Conservation (phyloP, 768 basidiomycete species). For the Psilocybe cyanescens region DNA sequence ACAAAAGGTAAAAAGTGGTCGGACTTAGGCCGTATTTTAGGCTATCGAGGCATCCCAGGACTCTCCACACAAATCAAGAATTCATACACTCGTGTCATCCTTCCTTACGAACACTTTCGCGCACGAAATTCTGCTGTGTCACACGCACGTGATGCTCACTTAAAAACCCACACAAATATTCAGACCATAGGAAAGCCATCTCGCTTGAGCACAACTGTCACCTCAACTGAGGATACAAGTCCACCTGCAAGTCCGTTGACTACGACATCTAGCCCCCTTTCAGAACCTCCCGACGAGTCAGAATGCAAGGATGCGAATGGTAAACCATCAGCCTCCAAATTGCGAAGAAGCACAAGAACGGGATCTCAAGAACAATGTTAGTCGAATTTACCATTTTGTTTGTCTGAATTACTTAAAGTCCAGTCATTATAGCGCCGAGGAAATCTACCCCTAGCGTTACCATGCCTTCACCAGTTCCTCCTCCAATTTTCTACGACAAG, state of each 20-base stretch:
- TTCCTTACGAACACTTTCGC: constrained; percentile 94
- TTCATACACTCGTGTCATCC: constrained; percentile 88
- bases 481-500: constrained; percentile 54
- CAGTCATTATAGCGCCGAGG: constrained; percentile 33
- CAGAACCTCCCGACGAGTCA: constrained; percentile 80
- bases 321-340: constrained; percentile 40
- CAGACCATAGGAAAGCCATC: constrained; percentile 35
- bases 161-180: constrained; percentile 59
- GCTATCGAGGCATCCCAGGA: constrained; percentile 82
- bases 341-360: constrained; percentile 57
- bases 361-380: constrained; percentile 52
- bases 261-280: constrained; percentile 76
- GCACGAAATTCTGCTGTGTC: constrained; percentile 63
- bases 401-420: constrained; percentile 13
- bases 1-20: constrained; percentile 87
- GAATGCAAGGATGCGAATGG: constrained; percentile 62
- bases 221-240: constrained; percentile 50
- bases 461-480: constrained; percentile 39
- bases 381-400: constrained; percentile 19
- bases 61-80: constrained; percentile 88
- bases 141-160: constrained; percentile 47
- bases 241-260: constrained; percentile 78
- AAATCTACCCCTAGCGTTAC: constrained; percentile 29
- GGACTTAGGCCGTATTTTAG: constrained; percentile 79
- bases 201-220: constrained; percentile 41